Evolutionary conservation across 2,329 filamentous ascomycete species (phyloP).

Genomic region (Pyricularia sp.): DNA sequence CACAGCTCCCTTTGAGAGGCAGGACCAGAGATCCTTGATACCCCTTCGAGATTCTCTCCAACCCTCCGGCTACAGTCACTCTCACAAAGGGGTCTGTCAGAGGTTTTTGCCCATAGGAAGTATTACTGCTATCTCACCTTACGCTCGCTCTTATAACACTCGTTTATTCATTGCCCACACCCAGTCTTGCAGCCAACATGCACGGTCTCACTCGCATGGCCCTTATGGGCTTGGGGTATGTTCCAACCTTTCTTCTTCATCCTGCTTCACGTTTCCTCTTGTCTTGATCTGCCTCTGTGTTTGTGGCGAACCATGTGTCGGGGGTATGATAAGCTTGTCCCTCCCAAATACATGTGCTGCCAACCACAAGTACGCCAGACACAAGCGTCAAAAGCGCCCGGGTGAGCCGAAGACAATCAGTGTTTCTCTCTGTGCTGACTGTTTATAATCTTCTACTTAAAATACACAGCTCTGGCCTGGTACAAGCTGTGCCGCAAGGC

Average conservation of each 20-base stretch:
- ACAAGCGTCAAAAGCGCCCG: background rate
- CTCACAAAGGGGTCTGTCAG: background rate
- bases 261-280: background rate
- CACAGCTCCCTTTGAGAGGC: background rate
- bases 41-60: background rate
- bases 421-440: background rate
- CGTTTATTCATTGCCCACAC: background rate
- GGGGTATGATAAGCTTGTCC: background rate
- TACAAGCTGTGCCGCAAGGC: slow-evolving; percentile 2
- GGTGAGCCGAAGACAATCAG: background rate
- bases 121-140: background rate
- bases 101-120: background rate
- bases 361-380: background rate
- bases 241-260: background rate
- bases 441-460: background rate
- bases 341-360: background rate
- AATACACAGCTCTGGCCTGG: slow-evolving; percentile 2
- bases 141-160: background rate
- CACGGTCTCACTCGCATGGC: slow-evolving; percentile 4
- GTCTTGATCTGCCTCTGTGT: background rate
- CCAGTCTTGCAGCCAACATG: background rate
- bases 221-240: slow-evolving; percentile 3
- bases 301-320: background rate
- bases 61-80: background rate
- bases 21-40: background rate